These are phyloP conservation scores for Nevesoporus exiguus DNA, from an alignment of 768 basidiomycete species.

Conservation along the genomic window DNA sequence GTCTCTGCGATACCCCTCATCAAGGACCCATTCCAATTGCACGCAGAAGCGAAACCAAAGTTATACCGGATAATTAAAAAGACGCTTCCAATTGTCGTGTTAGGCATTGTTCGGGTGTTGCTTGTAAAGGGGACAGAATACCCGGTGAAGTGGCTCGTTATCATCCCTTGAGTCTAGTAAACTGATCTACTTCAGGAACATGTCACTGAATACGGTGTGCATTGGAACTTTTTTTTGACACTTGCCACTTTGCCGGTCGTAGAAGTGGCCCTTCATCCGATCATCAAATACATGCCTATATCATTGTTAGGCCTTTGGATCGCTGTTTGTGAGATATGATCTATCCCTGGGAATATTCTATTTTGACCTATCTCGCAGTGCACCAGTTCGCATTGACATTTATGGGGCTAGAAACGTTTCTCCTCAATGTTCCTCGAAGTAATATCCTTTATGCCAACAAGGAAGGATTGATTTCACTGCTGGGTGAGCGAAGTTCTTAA, in stretches of 20 bases:
- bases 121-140: conserved; percentile 93
- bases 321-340: conserved; percentile 45
- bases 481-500: conserved; percentile 43
- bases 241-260: conserved; percentile 76
- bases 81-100: conserved; percentile 58
- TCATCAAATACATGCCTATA: conserved; percentile 55
- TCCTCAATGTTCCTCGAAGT: conserved; percentile 61
- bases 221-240: conserved; percentile 99
- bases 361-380: conserved; percentile 39
- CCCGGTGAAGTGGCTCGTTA: conserved; percentile 56
- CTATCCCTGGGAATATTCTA: neutral
- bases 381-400: conserved; percentile 67
- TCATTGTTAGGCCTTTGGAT: conserved; percentile 61
- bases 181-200: conserved; percentile 64
- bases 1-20: conserved; percentile 83
- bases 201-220: conserved; percentile 90
- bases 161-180: neutral
- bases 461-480: conserved; percentile 82
- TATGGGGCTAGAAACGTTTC: conserved; percentile 56
- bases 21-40: conserved; percentile 55
- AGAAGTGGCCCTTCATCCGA: conserved; percentile 64
- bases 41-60: conserved; percentile 48
- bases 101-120: conserved; percentile 76
- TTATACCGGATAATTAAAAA: conserved; percentile 51
- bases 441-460: conserved; percentile 79